Base-by-base conservation (phyloP, 176 grass and related monocot species). In the Eleusine coracana region DNA sequence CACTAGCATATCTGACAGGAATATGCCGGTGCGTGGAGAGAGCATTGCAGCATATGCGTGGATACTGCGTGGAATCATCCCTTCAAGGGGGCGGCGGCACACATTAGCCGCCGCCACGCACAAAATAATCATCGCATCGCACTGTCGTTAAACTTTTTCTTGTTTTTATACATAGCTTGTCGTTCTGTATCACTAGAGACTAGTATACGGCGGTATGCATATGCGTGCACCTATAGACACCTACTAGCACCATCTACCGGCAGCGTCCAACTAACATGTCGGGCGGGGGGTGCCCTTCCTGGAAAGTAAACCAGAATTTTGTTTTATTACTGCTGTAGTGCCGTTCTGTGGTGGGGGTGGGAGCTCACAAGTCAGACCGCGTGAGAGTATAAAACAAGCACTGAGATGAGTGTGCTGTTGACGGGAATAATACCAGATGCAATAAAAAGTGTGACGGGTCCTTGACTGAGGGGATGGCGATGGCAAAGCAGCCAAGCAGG, bases 1-100 rank as follows among this genome's bases (percentile, higher is more conserved):
- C 28, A 10, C 3, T 4, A 79, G 68, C 76, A 67, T 80, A 87
- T 87, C 73, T 59, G 73, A 55, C 73, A 71, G 55, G 66, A 87
- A 87, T 87, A 87, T 82, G 68, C 79, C 52, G 46, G 31, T 12
- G 64, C 16, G 3, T 14, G 14, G n/a, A 17, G 4, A 28, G 12
- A 6, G 17, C 10, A 52, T 20, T 17, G 36, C 58, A 56, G 82
- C 37, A 78, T 8, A 46, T 73, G 59, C 59, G 10, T 68, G 11
- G 58, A 56, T 72, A 45, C 52, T 34, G n/a, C 66, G 64, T 17
- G 14, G 37, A 52, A 78, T 78, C 66, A 71, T 66, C 25, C 67
- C 39, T 23, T 44, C 36, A 42, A 58, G 0, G 41, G 10, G 16
- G 15, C 21, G 0, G 41, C 6, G 16, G 15, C 21, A 54, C 4